A percentile compares a stretch with the other conserved stretches of the same genome.
phyloP scores from a whole-genome alignment of 495 filamentous ascomycete species.

The Talaromyces trachyspermus region DNA sequence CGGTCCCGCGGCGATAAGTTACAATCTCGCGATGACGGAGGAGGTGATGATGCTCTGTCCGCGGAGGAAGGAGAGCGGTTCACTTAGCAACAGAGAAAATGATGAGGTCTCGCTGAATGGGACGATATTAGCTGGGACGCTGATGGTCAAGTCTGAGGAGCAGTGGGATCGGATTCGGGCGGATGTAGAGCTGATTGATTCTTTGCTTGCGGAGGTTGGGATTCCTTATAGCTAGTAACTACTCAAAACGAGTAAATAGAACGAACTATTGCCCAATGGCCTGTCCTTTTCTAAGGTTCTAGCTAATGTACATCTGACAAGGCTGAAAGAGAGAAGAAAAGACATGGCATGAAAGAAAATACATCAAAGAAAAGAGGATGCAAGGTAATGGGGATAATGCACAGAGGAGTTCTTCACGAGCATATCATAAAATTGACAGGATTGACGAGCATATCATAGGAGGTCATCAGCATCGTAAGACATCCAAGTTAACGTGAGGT shows the following conservation, averaged over 20 bases:
- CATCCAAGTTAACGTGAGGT: too few species aligned
- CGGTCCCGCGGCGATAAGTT: conserved; percentile 56
- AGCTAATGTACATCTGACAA: background rate
- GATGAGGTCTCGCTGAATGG: conserved; percentile 66
- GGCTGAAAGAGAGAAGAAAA: background rate
- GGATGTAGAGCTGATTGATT: conserved; percentile 42
- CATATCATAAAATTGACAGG: too few species aligned
- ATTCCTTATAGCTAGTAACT: conserved; percentile 31
- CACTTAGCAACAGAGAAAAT: conserved; percentile 18
- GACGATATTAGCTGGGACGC: conserved; percentile 70
- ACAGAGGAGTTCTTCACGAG: too few species aligned
- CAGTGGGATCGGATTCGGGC: conserved; percentile 61
- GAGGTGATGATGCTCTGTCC: conserved; percentile 63
- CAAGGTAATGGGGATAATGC: too few species aligned
- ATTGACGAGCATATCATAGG: too few species aligned
- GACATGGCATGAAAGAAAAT: too few species aligned
- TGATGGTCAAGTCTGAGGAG: conserved; percentile 66
- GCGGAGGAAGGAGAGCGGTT: conserved; percentile 37
- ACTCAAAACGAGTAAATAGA: background rate
- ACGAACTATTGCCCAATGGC: too few species aligned
- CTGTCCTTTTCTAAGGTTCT: too few species aligned
- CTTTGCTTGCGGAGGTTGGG: conserved; percentile 54
- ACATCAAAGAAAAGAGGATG: too few species aligned
- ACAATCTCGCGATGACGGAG: conserved; percentile 73
- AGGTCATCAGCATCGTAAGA: too few species aligned